A percentile compares a stretch with the other conserved stretches of the same genome.
These are phyloP conservation scores for Allium fistulosum DNA, from an alignment of 106 monocot genomes.

Conservation along the genomic window DNA sequence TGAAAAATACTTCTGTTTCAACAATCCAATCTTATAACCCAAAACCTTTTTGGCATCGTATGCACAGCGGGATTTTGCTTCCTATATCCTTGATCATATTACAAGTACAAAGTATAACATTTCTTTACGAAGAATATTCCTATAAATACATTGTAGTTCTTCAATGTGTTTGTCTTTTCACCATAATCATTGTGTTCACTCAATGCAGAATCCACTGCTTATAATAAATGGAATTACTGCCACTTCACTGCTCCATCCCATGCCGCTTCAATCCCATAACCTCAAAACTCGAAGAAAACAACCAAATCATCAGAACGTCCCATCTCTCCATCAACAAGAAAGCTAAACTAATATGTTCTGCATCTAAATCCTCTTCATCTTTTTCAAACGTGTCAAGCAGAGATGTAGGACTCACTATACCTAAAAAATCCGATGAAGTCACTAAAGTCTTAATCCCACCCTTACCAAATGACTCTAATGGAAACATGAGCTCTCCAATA, in stretches of 20 bases:
- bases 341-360: conserved; percentile 10
- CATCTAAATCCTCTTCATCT: conserved; percentile 1
- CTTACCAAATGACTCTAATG: conserved; percentile 31
- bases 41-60: no score
- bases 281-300: conserved; percentile 13
- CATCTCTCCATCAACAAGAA: conserved; percentile 8
- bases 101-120: no score
- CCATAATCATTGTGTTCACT: not conserved
- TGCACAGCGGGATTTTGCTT: no score
- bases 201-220: not conserved
- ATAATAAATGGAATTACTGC: conserved; percentile 43
- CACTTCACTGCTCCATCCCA: conserved; percentile 17
- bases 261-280: conserved; percentile 11
- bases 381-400: conserved; percentile 21
- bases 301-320: conserved; percentile 9
- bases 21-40: no score
- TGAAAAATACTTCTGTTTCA: no score
- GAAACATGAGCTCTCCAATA: conserved; percentile 27
- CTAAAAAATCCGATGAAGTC: conserved; percentile 23
- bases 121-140: no score
- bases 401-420: conserved; percentile 16
- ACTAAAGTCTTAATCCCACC: conserved; percentile 41
- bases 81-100: no score
- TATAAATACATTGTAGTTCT: no score
- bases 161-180: not conserved